Conservation (phyloP, 2,329 filamentous ascomycete species). For the Fusarium subglutinans region DNA sequence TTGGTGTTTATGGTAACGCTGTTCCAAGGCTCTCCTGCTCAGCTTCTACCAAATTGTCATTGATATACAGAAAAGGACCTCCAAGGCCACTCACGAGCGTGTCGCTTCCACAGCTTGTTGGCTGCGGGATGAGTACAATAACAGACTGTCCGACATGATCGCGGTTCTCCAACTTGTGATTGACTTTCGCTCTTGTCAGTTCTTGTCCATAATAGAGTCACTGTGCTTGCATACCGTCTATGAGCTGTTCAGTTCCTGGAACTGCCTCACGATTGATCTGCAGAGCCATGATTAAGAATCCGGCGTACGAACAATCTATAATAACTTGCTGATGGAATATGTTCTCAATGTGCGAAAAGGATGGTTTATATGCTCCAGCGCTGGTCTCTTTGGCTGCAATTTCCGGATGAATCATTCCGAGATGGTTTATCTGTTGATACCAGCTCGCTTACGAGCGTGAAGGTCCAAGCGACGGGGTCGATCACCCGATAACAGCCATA, state of each 20-base stretch:
- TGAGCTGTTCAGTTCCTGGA: not conserved
- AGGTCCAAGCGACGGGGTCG: not conserved
- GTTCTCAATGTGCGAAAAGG: not conserved
- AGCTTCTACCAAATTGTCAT: fast-evolving
- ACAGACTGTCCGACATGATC: not conserved
- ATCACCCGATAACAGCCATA: not conserved
- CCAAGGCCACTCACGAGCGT: not conserved
- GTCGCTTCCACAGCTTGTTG: not conserved
- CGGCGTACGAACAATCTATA: fast-evolving
- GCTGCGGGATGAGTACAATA: not conserved
- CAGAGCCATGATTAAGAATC: not conserved
- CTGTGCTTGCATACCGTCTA: not conserved
- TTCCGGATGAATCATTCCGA: not conserved
- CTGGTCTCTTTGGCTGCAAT: not conserved
- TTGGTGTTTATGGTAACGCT: too few relatives aligned
- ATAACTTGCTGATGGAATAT: too few relatives aligned
- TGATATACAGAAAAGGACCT: fast-evolving
- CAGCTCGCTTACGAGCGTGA: not conserved
- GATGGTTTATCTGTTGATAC: not conserved
- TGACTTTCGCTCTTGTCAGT: not conserved
- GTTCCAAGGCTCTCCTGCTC: too few relatives aligned
- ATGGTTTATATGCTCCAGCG: not conserved
- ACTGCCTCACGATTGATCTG: not conserved
- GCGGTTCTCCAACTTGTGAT: not conserved
- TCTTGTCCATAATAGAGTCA: fast-evolving